Evolutionary conservation across 805 yeast genomes (phyloP).

Genomic region (Suhomyces kilbournensis): DNA sequence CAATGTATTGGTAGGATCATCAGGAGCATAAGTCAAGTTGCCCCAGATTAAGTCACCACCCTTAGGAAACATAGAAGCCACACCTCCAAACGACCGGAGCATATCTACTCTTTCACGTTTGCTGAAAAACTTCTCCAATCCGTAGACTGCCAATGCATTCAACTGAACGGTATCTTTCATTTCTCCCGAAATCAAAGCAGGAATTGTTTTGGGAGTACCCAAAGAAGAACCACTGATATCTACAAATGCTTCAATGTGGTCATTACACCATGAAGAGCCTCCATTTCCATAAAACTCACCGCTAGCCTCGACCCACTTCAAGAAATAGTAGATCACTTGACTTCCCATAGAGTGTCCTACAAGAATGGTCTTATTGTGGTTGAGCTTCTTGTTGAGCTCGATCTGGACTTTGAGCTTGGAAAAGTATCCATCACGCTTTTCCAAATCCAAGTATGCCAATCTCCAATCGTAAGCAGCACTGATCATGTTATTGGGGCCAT

Average conservation of each 20-base stretch:
- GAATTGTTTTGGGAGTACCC: constrained; percentile 93
- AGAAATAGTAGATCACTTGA: constrained; percentile 80
- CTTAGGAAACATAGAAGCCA: constrained; percentile 93
- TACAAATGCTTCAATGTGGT: constrained; percentile 73
- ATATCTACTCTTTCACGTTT: constrained; percentile 84
- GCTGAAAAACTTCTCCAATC: constrained; percentile 89
- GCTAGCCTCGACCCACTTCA: constrained; percentile 94
- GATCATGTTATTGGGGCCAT: constrained; percentile 85
- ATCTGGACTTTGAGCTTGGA: constrained; percentile 69
- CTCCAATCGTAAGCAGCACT: constrained; percentile 98
- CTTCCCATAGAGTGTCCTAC: constrained; percentile 97
- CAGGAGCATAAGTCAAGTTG: constrained; percentile 60
- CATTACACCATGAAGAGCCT: constrained; percentile 86
- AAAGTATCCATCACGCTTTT: constrained; percentile 83
- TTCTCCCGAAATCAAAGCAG: constrained; percentile 93
- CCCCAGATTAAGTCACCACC: constrained; percentile 96
- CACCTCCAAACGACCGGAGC: constrained; percentile 87
- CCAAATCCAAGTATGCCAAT: constrained; percentile 83
- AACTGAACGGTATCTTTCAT: constrained; percentile 97
- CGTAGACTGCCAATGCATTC: constrained; percentile 89
- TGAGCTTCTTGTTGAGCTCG: constrained; percentile 52
- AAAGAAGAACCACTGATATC: constrained; percentile 87
- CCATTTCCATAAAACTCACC: constrained; percentile 85
- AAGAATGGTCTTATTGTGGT: constrained; percentile 68
- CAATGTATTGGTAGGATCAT: constrained; percentile 49